These are phyloP conservation scores for Pythium aquatile DNA, from an alignment of 352 stramenopile genomes.

Conservation along the genomic window DNA sequence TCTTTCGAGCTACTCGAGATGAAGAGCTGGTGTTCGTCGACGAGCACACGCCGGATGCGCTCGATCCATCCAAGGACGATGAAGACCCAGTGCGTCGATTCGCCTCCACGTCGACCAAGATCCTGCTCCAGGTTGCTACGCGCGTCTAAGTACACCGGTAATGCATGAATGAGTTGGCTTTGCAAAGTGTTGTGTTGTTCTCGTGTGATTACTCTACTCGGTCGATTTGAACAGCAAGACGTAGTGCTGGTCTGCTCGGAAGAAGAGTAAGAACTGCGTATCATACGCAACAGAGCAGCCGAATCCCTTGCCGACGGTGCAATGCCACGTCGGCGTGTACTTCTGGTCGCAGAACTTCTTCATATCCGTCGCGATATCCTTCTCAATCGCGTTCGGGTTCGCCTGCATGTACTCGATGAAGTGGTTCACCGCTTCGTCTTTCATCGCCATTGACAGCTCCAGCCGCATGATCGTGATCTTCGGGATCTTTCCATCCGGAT, in stretches of 20 bases:
- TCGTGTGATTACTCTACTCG: conserved; percentile 38
- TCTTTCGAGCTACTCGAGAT: conserved; percentile 72
- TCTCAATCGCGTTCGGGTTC: conserved; percentile 59
- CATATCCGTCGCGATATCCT: conserved; percentile 98
- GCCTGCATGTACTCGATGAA: conserved; percentile 39
- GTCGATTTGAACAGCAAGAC: conserved; percentile 84
- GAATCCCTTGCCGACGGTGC: conserved; percentile 91
- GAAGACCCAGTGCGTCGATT: conserved; percentile 46
- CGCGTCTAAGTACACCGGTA: conserved; percentile 7
- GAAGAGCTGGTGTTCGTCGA: conserved; percentile 78
- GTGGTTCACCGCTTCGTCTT: conserved; percentile 63
- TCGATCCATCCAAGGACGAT: conserved; percentile 38
- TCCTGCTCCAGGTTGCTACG: conserved; percentile 40
- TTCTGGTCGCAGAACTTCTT: conserved; percentile 99
- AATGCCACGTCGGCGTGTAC: conserved; percentile 93
- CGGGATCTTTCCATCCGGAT: conserved; percentile 33
- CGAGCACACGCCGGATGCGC: conserved; percentile 42
- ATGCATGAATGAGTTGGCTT: background rate
- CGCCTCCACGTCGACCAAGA: conserved; percentile 54
- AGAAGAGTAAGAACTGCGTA: conserved; percentile 89
- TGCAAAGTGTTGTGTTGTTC: background rate
- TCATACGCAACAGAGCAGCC: conserved; percentile 90
- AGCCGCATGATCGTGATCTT: conserved; percentile 70
- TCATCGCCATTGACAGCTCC: conserved; percentile 63
- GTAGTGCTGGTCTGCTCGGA: conserved; percentile 80